These are phyloP conservation scores for Beauveria sp. DNA, from an alignment of 2,329 filamentous ascomycete genomes.

Conservation along the genomic window DNA sequence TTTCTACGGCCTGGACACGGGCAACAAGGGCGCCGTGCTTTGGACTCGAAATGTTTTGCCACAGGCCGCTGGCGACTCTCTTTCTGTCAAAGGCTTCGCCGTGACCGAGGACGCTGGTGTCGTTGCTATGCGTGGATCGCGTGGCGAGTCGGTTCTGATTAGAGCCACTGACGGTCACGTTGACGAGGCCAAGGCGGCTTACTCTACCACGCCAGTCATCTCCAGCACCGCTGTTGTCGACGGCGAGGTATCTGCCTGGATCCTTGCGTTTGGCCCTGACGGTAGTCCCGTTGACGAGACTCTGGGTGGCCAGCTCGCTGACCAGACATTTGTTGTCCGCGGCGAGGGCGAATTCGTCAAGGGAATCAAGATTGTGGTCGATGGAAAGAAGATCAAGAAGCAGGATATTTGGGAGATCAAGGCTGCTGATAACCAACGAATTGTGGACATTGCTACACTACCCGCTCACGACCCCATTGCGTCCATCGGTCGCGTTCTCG, in stretches of 20 bases:
- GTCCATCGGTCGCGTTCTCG: conserved; percentile 89
- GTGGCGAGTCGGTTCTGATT: conserved; percentile 55
- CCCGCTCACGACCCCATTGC: conserved; percentile 79
- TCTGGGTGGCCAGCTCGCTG: conserved; percentile 37
- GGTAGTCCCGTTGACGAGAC: conserved; percentile 40
- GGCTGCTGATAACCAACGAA: conserved; percentile 56
- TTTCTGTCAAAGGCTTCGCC: conserved; percentile 62
- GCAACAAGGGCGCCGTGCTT: conserved; percentile 61
- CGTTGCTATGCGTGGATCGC: conserved; percentile 50
- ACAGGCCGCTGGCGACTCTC: conserved; percentile 45
- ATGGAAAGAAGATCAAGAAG: conserved; percentile 33
- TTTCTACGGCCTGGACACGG: conserved; percentile 72
- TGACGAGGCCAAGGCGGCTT: conserved; percentile 31
- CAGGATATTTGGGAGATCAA: conserved; percentile 66
- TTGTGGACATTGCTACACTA: conserved; percentile 60
- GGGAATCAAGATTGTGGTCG: conserved; percentile 44
- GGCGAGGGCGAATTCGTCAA: conserved; percentile 41
- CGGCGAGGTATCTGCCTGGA: conserved; percentile 42
- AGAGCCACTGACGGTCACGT: conserved; percentile 45
- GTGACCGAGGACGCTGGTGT: conserved; percentile 49
- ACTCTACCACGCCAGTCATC: conserved; percentile 22
- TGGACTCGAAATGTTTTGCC: conserved; percentile 66
- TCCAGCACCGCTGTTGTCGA: conserved; percentile 44
- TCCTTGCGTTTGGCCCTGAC: conserved; percentile 44
- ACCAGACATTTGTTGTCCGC: conserved; percentile 47